Evolutionary conservation across 75 land plant genomes (phyloP), one percentile per base, ranked within the genome.

Genomic region (Cryptomeria japonica): DNA sequence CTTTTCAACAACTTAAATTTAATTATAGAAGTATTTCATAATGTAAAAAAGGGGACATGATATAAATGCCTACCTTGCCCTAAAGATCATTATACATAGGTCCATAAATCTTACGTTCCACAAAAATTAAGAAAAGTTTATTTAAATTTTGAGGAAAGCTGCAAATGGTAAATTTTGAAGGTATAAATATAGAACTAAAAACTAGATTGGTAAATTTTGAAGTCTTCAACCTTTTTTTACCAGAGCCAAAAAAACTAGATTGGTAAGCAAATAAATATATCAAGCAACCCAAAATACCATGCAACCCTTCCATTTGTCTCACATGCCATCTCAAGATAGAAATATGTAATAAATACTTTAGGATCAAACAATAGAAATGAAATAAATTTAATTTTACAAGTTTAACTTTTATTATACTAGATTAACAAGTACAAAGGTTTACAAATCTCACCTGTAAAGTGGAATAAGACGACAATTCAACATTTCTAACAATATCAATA

Each of bases 391-490:
- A 3, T 25, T 41, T 42, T n/a, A 47, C 11, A 82, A 82, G 39
- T 82, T 25, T 28, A 82, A 19, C 28, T 28, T 44, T 47, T 46
- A 8, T 82, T 28, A 9, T 44, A 82, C 13, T 10, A 12, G 46
- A 2, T n/a, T n/a, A 39, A 44, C 25, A 22, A 80, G 19, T 80
- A 25, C n/a, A 82, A 82, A 82, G 47, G n/a, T 82, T 82, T 82
- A 44, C 32, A 82, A 47, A 82, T 11, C n/a, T 84, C 55, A 97
- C 99, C 99, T 94, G 89, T 96, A 97, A 16, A 97, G 90, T 16
- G 99, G 95, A 83, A 97, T 91, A 72, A 97, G 88, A 41, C 99
- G 93, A 55, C 92, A 97, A 88, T 97, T 97, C 80, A 97, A 82
- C 75, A 96, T 92, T 87, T 97, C 99, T 85, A 97, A 92, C 44